Evolutionary conservation across 176 grass and related monocot species (phyloP), one percentile per base, ranked within the genome.

Genomic region (Bolboschoenus planiculmis): DNA sequence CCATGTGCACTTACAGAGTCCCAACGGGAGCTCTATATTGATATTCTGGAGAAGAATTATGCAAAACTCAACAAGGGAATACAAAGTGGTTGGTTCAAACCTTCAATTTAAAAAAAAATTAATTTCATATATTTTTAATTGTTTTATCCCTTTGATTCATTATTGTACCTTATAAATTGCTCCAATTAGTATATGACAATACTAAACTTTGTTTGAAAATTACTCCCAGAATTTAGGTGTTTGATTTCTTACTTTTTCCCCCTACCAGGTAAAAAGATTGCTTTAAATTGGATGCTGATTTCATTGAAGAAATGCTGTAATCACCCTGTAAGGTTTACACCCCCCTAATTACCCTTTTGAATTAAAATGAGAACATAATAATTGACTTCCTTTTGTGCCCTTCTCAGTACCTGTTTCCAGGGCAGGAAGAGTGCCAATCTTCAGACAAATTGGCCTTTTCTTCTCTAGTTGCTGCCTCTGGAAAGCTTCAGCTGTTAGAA

Each of bases 41-140:
- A 89, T 85, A 83, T 94, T 91, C 75, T 91, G 42, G 87, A 94
- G 83, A 91, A 91, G 79, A 94, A 91, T 73, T 91, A 89, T 86
- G 84, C 66, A 7, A 87, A 94, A 68, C 77, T 94, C 71, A 91
- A 91, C 7, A 82, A 84, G 29, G 85, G 46, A 56, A 94, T 91
- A 80, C 80, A 81, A 73, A 81, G 46, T 50, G 92, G 89, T 91
- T 31, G 27, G 89, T 89, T 63, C 1, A 39, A 39, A 29, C 44
- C 1, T 56, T 71, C 20, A 55, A 73, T 5, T 13, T 56, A 15
- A 31, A 11, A 30, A 57, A 53, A 23, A 39, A 8, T 20, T 59
- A 65, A 20, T 71, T 68, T 71, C 42, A 70, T 11, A 20, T 29
- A 50, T 54, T 53, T 40, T 54, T 2, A 55, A 30, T 56, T 53